Base-by-base conservation (phyloP, 352 stramenopile species). In the Saprolegnia diclina region DNA sequence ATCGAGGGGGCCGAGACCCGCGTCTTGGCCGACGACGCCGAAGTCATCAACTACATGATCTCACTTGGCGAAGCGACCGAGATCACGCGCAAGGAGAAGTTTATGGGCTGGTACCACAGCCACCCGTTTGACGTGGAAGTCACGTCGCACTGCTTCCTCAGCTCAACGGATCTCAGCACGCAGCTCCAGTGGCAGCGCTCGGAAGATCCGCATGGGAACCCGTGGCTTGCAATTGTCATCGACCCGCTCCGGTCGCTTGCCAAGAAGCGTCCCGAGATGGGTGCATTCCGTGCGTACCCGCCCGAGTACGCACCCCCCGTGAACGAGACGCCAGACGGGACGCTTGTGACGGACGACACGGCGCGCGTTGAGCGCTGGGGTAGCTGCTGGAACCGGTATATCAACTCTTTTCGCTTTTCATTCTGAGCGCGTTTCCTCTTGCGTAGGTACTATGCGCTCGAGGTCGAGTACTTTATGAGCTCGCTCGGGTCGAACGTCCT, bases 31-130 rank as follows among this genome's bases (percentile, higher is more conserved):
- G 97, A 99, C 72, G 96, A 99, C 72, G 77, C 91, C 18, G 87
- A 98, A 73, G 97, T 99, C 5, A 97, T 98, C 69, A 99, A 99
- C 79, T 99, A 99, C 78, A 99, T 99, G 97, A 99, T 99, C 76
- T 92, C 94, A 35, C 82, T 99, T 1, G 91, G 92, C 5, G 97
- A 99, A 76, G 87, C 86, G 5, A 77, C 98, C 38, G 96, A 98
- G 76, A 74, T 85, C 67, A 98, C 94, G 2, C 88, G 95, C 46
- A 96, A 97, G 62, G 96, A 99, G 75, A 95, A 96, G 64, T 99
- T 99, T 73, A 98, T 98, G 92, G 97, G 97, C 64, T 99, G 97
- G 97, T 99, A 99, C 82, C 97, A 99, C 77, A 97, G 90, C 71
- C 97, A 99, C 72, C 97, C 97, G 6, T 99, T 99, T 73, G 97